These are phyloP conservation scores for Malassezia globosa DNA, from an alignment of 1,284 basidiomycete genomes.

Conservation along the genomic window DNA sequence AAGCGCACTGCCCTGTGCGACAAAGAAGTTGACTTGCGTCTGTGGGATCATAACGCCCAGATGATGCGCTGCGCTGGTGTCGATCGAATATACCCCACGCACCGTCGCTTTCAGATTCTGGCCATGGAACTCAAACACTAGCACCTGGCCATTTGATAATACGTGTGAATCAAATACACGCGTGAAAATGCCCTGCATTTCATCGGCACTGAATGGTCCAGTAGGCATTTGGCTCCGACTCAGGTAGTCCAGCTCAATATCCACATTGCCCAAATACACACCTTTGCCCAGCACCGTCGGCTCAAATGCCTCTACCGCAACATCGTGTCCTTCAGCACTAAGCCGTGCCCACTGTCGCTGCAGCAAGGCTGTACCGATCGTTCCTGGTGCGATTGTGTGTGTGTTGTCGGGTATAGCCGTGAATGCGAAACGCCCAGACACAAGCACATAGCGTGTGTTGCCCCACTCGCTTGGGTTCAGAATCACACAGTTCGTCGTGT, in stretches of 20 bases:
- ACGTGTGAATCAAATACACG: slow-evolving; percentile 59
- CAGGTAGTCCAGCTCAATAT: slow-evolving; percentile 38
- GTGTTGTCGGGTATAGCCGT: slow-evolving; percentile 34
- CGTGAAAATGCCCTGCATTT: slow-evolving; percentile 66
- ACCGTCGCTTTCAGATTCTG: slow-evolving; percentile 68
- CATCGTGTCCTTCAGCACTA: slow-evolving; percentile 34
- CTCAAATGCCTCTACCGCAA: slow-evolving; percentile 36
- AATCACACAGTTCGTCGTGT: slow-evolving; percentile 38
- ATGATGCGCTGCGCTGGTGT: slow-evolving; percentile 45
- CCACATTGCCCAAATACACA: slow-evolving; percentile 38
- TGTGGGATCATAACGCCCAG: slow-evolving; percentile 73
- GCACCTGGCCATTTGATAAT: slow-evolving; percentile 56
- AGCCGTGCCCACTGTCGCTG: slow-evolving; percentile 43
- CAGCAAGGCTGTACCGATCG: slow-evolving; percentile 32
- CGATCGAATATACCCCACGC: slow-evolving; percentile 57
- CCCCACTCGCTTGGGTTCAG: slow-evolving; percentile 42
- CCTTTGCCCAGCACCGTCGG: slow-evolving; percentile 30
- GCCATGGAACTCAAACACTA: slow-evolving; percentile 84
- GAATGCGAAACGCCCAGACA: slow-evolving; percentile 40
- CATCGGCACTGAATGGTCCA: slow-evolving; percentile 58
- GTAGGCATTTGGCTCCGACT: slow-evolving; percentile 23
- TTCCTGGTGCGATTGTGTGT: slow-evolving; percentile 25
- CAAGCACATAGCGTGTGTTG: slow-evolving; percentile 31
- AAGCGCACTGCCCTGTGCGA: slow-evolving; percentile 67
- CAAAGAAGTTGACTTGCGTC: slow-evolving; percentile 79